These are phyloP conservation scores for Corinectria fuckeliana DNA, from an alignment of 2,329 filamentous ascomycete species.

Conservation along the genomic window DNA sequence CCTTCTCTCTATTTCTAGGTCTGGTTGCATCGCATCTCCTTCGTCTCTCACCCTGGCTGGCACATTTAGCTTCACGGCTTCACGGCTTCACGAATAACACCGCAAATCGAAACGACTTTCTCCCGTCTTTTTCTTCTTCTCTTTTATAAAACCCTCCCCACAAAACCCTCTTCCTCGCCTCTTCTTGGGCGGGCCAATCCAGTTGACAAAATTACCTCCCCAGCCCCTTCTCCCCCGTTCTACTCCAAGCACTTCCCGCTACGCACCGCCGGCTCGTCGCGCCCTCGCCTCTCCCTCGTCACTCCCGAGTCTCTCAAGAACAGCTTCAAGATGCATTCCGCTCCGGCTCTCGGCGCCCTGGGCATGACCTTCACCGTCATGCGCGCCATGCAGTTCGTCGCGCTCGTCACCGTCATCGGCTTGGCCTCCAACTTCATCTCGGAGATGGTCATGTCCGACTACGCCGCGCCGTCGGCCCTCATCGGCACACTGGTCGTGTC, in stretches of 20 bases:
- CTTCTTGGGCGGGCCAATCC: conserved; percentile 27
- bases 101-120: conserved; percentile 18
- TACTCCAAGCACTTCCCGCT: conserved; percentile 51
- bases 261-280: conserved; percentile 47
- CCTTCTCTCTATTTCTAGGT: conserved; percentile 29
- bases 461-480: conserved; percentile 73
- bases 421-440: conserved; percentile 83
- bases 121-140: conserved; percentile 10
- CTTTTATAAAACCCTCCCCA: background rate
- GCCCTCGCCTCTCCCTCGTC: conserved; percentile 52
- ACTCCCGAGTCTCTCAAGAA: conserved; percentile 35
- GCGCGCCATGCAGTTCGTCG: conserved; percentile 72
- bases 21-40: conserved; percentile 32
- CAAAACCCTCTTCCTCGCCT: conserved; percentile 25
- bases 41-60: conserved; percentile 14
- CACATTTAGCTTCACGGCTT: conserved; percentile 8
- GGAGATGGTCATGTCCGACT: conserved; percentile 71
- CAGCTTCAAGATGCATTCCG: conserved; percentile 50
- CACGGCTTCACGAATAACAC: conserved; percentile 10
- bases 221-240: conserved; percentile 45
- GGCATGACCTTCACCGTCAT: conserved; percentile 80
- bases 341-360: conserved; percentile 70
- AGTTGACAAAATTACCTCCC: conserved; percentile 44
- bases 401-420: conserved; percentile 79
- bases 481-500: conserved; percentile 80